A percentile compares a stretch with the other conserved stretches of the same genome.
Evolutionary conservation across 108 stramenopile genomes (phyloP).

Genomic region (Nitzschia sp.): DNA sequence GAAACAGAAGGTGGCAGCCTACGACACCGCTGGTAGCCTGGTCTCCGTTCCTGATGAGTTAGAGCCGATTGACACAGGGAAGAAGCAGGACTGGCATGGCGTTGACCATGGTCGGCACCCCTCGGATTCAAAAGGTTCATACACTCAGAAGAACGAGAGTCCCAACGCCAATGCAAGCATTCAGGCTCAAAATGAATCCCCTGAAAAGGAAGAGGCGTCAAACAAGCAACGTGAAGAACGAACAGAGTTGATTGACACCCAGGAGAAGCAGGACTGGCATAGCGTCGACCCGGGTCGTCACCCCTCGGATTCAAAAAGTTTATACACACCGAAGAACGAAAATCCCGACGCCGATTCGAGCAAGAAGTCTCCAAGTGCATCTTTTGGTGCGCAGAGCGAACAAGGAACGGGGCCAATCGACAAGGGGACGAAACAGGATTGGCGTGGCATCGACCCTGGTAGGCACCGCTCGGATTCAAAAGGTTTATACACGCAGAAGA

Average conservation of each 20-base stretch:
- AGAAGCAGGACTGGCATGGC: conserved; percentile 1
- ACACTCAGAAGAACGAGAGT: not conserved
- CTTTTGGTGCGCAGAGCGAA: not conserved
- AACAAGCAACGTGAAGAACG: not conserved
- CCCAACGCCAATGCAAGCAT: not conserved
- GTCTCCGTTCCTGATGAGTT: not conserved
- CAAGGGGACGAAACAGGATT: not conserved
- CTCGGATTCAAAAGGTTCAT: not conserved
- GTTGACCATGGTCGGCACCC: not conserved
- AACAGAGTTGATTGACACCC: not conserved
- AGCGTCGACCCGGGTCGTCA: not conserved
- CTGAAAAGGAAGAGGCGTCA: not conserved
- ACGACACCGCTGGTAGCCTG: not conserved
- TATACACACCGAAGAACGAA: not conserved
- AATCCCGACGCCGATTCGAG: not conserved
- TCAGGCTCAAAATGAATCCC: not conserved
- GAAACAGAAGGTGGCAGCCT: not conserved
- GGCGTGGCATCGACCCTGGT: not conserved
- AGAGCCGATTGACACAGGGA: not conserved
- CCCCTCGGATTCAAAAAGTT: not conserved
- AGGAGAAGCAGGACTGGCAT: conserved; percentile 1
- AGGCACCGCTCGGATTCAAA: not conserved
- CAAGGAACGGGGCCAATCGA: not conserved
- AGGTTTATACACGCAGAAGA: not conserved
- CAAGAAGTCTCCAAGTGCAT: not conserved